A percentile compares a stretch with the other conserved stretches of the same genome.
These are phyloP conservation scores for Arthrobotrys conoides DNA, from an alignment of 2,329 filamentous ascomycete species.

Conservation along the genomic window DNA sequence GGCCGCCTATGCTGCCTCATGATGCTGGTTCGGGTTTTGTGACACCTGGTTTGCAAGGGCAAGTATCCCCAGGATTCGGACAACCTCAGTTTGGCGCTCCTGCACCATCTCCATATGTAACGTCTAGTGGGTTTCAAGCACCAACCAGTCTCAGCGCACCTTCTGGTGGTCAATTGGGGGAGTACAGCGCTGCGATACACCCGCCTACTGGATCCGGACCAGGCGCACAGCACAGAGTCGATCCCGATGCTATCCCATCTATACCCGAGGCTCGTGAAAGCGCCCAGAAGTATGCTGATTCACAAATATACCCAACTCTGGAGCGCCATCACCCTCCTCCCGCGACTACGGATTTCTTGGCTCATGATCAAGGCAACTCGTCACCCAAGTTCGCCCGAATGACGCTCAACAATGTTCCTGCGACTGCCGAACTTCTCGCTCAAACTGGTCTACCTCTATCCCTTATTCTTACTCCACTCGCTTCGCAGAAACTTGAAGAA, in stretches of 20 bases:
- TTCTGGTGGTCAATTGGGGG: constrained; percentile 63
- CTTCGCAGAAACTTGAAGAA: constrained; percentile 85
- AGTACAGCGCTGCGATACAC: constrained; percentile 64
- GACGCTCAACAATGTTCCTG: constrained; percentile 92
- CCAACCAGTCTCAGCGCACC: constrained; percentile 67
- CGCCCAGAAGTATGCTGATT: constrained; percentile 85
- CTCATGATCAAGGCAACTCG: constrained; percentile 95
- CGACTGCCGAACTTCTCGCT: constrained; percentile 81
- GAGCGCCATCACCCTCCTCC: constrained; percentile 93
- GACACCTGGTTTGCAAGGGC: constrained; percentile 53
- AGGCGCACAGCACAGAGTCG: constrained; percentile 79
- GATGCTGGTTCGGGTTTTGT: constrained; percentile 51
- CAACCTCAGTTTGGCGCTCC: constrained; percentile 70
- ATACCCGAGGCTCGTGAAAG: constrained; percentile 87
- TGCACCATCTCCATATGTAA: constrained; percentile 67
- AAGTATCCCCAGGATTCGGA: constrained; percentile 63
- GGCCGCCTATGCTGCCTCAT: constrained; percentile 47
- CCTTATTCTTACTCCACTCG: constrained; percentile 88
- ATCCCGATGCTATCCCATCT: constrained; percentile 93
- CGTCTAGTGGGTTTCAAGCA: constrained; percentile 45
- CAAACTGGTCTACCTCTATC: constrained; percentile 88
- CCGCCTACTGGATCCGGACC: constrained; percentile 70
- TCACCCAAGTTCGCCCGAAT: constrained; percentile 94
- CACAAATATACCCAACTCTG: constrained; percentile 93
- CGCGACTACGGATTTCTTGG: constrained; percentile 87